phyloP scores from a whole-genome alignment of 768 basidiomycete genomes.

The Collybia mongolica region DNA sequence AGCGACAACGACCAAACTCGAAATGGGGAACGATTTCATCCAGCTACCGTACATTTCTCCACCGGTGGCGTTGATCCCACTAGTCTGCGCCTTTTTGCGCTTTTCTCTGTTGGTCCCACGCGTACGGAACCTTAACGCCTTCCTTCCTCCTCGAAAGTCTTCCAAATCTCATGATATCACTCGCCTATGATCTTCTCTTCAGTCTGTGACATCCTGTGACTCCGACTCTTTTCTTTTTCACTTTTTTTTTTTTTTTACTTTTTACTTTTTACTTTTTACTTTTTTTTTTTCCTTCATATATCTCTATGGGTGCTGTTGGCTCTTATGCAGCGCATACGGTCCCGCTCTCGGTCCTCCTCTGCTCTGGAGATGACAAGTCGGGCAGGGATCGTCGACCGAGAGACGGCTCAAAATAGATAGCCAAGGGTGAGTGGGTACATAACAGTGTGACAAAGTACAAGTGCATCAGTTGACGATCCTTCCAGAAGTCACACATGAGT shows the following conservation, averaged over 20 bases:
- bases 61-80: background rate
- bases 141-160: background rate
- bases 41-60: background rate
- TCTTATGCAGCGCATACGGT: too few species aligned
- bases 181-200: slow-evolving; percentile 11
- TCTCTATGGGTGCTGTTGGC: too few species aligned
- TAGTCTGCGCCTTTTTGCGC: background rate
- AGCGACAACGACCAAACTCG: background rate
- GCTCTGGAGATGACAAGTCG: too few species aligned
- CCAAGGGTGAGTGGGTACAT: too few species aligned
- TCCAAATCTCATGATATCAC: slow-evolving; percentile 7
- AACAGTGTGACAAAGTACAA: background rate
- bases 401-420: background rate
- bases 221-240: background rate
- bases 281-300: too few species aligned
- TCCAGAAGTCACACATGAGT: too few species aligned
- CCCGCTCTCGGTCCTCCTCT: too few species aligned
- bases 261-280: too few species aligned
- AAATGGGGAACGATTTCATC: background rate
- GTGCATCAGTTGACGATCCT: too few species aligned
- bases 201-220: slow-evolving; percentile 6
- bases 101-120: background rate
- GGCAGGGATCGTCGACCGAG: too few species aligned
- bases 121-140: background rate
- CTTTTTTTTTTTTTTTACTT: background rate